A percentile compares a stretch with the other conserved stretches of the same genome.
phyloP scores from a whole-genome alignment of 169 alveolate species.

The Pseudocohnilembus persalinus region DNA sequence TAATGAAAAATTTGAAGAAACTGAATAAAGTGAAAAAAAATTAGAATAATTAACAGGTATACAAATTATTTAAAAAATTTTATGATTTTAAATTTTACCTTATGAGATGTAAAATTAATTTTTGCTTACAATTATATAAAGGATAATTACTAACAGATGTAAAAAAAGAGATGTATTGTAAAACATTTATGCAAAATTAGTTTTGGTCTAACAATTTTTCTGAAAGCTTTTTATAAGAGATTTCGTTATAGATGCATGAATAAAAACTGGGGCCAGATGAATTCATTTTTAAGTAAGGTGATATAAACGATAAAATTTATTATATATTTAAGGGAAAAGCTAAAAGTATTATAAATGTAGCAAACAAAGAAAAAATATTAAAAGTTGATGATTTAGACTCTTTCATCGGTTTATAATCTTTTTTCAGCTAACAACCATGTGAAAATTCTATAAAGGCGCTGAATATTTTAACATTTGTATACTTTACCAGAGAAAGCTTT shows the following conservation, averaged over 20 bases:
- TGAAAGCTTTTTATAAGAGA: too few relatives aligned
- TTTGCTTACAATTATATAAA: too few relatives aligned
- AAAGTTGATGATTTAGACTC: neutral
- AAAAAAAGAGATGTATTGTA: neutral
- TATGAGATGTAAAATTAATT: too few relatives aligned
- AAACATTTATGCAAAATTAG: too few relatives aligned
- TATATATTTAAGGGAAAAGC: neutral
- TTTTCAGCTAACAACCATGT: neutral
- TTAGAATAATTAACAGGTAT: neutral
- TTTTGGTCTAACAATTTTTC: neutral
- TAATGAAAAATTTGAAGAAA: neutral
- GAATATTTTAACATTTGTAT: neutral
- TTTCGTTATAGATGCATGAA: neutral
- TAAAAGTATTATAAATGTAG: too few relatives aligned
- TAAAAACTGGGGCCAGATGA: neutral
- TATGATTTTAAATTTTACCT: too few relatives aligned
- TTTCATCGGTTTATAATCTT: neutral
- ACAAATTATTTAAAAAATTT: too few relatives aligned
- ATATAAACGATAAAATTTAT: neutral
- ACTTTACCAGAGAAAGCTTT: too few relatives aligned
- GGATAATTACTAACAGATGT: neutral
- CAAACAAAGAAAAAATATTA: too few relatives aligned
- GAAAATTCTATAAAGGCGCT: neutral
- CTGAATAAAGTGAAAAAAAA: neutral
- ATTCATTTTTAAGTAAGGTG: neutral